phyloP scores from a whole-genome alignment of 441 rosid genomes.

The Isatis lusitanica region DNA sequence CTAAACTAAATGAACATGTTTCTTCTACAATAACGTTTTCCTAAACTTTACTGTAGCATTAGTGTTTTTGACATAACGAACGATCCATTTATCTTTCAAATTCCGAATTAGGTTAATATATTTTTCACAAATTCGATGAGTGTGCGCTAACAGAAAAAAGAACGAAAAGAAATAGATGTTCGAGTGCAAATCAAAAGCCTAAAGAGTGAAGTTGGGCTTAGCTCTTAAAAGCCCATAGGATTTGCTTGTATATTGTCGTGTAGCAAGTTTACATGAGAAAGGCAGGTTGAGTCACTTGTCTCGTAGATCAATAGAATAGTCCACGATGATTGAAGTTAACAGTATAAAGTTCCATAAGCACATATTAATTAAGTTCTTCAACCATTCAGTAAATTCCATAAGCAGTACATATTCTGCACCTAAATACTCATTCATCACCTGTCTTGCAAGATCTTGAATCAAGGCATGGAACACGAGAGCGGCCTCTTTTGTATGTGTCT shows the following conservation, averaged over 20 bases:
- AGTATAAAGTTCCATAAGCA: not conserved
- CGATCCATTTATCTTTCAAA: not conserved
- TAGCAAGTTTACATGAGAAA: not conserved
- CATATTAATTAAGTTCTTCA: no score
- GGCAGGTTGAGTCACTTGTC: not conserved
- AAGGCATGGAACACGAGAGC: no score
- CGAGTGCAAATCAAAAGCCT: not conserved
- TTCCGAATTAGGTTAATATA: not conserved
- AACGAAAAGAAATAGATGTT: not conserved
- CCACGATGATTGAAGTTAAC: not conserved
- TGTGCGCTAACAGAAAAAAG: not conserved
- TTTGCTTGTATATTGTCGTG: not conserved
- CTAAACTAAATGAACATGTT: not conserved
- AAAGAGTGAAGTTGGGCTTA: not conserved
- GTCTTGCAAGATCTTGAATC: no score
- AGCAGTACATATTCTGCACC: no score
- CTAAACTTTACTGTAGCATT: not conserved
- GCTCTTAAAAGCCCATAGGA: constrained; percentile 1
- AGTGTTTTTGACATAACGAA: not conserved
- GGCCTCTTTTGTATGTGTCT: no score
- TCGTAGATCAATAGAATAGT: not conserved
- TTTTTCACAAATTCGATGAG: not conserved
- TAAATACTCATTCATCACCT: not conserved
- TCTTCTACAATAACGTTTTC: not conserved
- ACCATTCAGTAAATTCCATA: no score